Evolutionary conservation across 345 rosid species (phyloP), one percentile per base, ranked within the genome.

Genomic region (Gossypium longicalyx): DNA sequence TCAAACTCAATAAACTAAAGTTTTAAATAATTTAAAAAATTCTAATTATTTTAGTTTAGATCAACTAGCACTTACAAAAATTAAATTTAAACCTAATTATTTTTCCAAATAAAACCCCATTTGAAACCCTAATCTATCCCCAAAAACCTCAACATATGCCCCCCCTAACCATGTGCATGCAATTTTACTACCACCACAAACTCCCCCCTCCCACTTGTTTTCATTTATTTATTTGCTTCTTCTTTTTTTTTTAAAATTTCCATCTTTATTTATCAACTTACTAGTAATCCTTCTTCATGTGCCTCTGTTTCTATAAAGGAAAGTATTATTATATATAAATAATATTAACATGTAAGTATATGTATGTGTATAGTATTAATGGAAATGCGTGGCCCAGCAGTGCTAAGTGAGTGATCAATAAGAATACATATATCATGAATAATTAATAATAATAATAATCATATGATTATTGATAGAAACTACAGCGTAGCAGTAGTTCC

Each of bases 131-230:
- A 34, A 29, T 29, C 38, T 29, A 29, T 6, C 6, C 38, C 34
- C 0, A 3, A 29, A 29, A 29, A 7, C 5, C 22, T 17, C 20
- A 52, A 52, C 1, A 52, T 52, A 17, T 52, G 57, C 17, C n/a
- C 57, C 57, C 81, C 81, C 75, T 74, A 56, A 68, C 79, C 82
- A 79, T 67, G 79, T 79, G 77, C 75, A 20, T 34, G 38, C 16
- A 20, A 22, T 41, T 78, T 67, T 67, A 60, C 41, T 70, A 20
- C 78, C 66, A 45, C 75, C 52, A 61, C n/a, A 20, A 23, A 64
- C 49, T 65, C 44, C 62, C 34, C 13, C 13, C 12, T 61, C 48
- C 71, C 75, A 63, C 68, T 64, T 63, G 59, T 45, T 70, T 20
- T 66, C 59, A 15, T 73, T 71, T 20, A 45, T 29, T 61, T 27